phyloP scores from a whole-genome alignment of 768 basidiomycete genomes.

The Auriscalpium vulgare region DNA sequence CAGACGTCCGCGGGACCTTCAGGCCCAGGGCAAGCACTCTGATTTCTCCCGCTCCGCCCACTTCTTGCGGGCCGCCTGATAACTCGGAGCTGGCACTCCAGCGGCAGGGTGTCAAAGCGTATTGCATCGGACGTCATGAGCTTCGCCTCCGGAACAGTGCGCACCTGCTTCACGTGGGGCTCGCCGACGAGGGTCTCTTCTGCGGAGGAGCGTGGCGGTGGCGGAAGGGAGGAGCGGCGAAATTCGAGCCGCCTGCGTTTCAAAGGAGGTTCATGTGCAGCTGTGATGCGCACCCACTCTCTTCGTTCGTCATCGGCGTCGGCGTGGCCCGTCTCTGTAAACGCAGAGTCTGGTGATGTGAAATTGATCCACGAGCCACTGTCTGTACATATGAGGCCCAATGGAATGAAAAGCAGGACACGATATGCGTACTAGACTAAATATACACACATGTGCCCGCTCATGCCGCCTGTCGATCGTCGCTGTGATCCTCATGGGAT shows the following conservation, averaged over 20 bases:
- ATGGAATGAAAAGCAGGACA: too few relatives aligned
- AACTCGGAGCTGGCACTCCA: conserved; percentile 1
- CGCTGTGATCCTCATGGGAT: too few relatives aligned
- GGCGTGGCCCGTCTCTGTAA: too few relatives aligned
- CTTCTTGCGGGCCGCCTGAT: conserved; percentile 1
- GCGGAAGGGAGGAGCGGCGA: background rate
- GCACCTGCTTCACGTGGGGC: conserved; percentile 5
- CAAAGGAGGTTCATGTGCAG: too few relatives aligned
- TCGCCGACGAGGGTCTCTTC: conserved; percentile 5
- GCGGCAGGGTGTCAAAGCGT: conserved; percentile 10
- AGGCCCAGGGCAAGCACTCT: conserved; percentile 5
- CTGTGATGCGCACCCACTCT: too few relatives aligned
- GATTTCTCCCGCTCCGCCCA: conserved; percentile 8
- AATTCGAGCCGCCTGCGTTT: background rate
- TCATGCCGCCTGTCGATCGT: too few relatives aligned
- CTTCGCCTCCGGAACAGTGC: background rate
- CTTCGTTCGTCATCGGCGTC: too few relatives aligned
- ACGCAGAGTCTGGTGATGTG: too few relatives aligned
- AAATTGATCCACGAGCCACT: too few relatives aligned
- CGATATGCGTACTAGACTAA: too few relatives aligned
- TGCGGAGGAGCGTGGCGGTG: background rate
- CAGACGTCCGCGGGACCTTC: conserved; percentile 7
- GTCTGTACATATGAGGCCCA: too few relatives aligned
- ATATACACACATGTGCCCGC: too few relatives aligned
- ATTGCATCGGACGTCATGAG: conserved; percentile 7